Base-by-base conservation (phyloP, 331 rosid species). In the Saraca asoca region DNA sequence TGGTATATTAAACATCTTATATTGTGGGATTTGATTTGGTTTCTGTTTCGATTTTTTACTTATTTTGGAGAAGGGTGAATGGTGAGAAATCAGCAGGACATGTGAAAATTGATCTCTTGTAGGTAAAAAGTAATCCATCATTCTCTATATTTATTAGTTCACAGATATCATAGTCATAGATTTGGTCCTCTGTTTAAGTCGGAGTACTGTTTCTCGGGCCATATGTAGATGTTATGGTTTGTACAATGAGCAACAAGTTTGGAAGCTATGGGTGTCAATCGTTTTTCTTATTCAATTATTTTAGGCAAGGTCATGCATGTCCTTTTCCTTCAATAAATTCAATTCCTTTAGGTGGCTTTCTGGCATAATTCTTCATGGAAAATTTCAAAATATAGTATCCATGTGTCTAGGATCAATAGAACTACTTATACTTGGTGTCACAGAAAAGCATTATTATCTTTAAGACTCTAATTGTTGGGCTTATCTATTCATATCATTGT, bases 341-440 rank as follows among this genome's bases (percentile, higher is more conserved):
- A 76, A 72, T 58, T 48, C 20, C 31, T 57, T 62, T 73, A 68
- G 65, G 39, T 68, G 56, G 57, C 51, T 62, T 70, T 66, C 59
- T 58, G 57, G 37, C 57, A 50, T 61, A 24, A 24, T n/a, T 62
- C 39, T 2, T 10, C 38, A 9, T 7, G 33, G 48, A 62, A 67
- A 62, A 35, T 41, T 1, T 66, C 81, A 62, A 51, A 68, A 57
- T 72, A 62, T 39, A 61, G 76, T 58, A 72, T 44, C 59, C 37
- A 37, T 51, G 54, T 69, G 62, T 50, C 42, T 34, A 24, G 69
- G 15, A 68, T 72, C 73, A 46, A 53, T 48, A 39, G 45, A 62
- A 41, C 65, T 48, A 64, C 39, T 66, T 71, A 6, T 72, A 58
- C 48, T 63, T 73, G 69, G 63, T 58, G 55, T 15, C 34, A 49